Evolutionary conservation across 2,329 filamentous ascomycete genomes (phyloP).

Genomic region (Penicillium psychrosexuale): DNA sequence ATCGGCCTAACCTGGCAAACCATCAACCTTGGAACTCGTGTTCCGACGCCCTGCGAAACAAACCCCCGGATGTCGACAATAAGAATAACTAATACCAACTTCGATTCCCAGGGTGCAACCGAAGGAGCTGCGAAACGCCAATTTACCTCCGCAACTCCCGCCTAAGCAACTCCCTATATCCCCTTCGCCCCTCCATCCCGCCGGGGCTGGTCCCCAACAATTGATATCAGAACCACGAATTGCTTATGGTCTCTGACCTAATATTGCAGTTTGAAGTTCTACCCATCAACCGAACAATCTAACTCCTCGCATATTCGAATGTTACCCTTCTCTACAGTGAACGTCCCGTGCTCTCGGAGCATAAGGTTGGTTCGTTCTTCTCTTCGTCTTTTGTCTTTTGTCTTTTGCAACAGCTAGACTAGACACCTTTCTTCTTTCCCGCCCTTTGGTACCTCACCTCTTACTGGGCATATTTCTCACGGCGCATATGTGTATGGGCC

Average conservation of each 20-base stretch:
- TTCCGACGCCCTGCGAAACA: conserved; percentile 14
- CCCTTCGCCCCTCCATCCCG: conserved; percentile 12
- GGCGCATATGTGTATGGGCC: conserved; percentile 5
- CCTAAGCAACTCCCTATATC: conserved; percentile 24
- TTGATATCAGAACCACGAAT: conserved; percentile 2
- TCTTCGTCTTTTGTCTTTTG: conserved; percentile 9
- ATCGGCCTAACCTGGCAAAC: conserved; percentile 24
- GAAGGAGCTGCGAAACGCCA: conserved; percentile 36
- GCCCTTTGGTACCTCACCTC: conserved; percentile 9
- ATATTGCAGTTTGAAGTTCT: conserved; percentile 20
- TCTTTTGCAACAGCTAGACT: conserved; percentile 16
- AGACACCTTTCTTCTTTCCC: conserved; percentile 2
- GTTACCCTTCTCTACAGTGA: conserved; percentile 15
- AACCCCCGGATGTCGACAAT: conserved; percentile 20
- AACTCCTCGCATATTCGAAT: conserved; percentile 12
- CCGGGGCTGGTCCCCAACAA: conserved; percentile 33
- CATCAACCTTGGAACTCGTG: conserved; percentile 24
- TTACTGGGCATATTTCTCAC: conserved; percentile 1
- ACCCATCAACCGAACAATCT: conserved; percentile 6
- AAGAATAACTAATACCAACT: conserved; percentile 34
- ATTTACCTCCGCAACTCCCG: conserved; percentile 33
- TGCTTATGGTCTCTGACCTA: conserved; percentile 20
- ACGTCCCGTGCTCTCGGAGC: conserved; percentile 22
- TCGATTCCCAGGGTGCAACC: conserved; percentile 26
- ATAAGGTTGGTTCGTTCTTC: conserved; percentile 37